Base-by-base conservation (phyloP, 352 stramenopile species). In the Globisporangium heterothallicum region DNA sequence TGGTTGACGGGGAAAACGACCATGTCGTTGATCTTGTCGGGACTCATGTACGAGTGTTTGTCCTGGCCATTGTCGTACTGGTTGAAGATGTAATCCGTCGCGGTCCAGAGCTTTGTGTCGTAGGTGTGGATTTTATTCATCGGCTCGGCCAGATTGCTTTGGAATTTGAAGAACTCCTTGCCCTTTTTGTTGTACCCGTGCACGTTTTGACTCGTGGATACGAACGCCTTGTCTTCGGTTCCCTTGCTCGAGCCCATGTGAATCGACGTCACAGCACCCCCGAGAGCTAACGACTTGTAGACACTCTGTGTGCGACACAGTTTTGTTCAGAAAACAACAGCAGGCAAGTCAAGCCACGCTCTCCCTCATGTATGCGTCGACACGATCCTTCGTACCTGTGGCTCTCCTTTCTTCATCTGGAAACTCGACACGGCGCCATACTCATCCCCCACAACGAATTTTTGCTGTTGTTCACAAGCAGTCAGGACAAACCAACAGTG, bases 141-240 rank as follows among this genome's bases (percentile, higher is more conserved):
- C 1, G 82, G 67, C 57, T 95, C 84, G 30, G 74, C 74, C 25
- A 95, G 55, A 36, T 92, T 95, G 65, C 80, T 92, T 59, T 90
- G 78, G 68, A 92, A 92, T 59, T 76, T 86, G 63, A 88, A 90
- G 50, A 90, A 85, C 65, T 89, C 82, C 38, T 92, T 95, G 48
- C 82, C 84, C 36, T 95, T 95, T 59, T 88, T 89, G 55, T 54
- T 93, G 36, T 88, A 74, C 5, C 84, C 84, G 42, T 82, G 68
- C 12, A 95, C 73, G 49, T 72, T 74, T 36, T 90, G 72, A 2
- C 73, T 72, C 2, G 66, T 88, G n/a, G 77, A 83, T 6, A 88
- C 61, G 44, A 82, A 91, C 21, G 71, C 69, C 41, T 81, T 84
- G 67, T 89, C 81, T 38, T 88, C 78, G 4, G 73, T 83, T 22